phyloP scores from a whole-genome alignment of 208 protist genomes.

The Sergeia podlipaevii region DNA sequence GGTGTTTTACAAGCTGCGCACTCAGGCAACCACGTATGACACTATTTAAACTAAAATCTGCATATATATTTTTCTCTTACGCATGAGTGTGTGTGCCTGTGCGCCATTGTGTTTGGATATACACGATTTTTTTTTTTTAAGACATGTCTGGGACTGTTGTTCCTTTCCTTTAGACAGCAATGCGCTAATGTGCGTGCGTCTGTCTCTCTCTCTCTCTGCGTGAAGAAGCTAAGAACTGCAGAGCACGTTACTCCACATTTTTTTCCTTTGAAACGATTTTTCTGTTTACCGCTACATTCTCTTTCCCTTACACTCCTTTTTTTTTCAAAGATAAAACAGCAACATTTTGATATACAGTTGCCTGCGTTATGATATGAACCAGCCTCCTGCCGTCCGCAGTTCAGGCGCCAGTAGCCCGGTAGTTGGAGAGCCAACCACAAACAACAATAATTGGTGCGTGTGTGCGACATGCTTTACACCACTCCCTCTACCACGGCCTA shows the following conservation, averaged over 20 bases:
- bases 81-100: slow-evolving; percentile 4
- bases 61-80: background rate
- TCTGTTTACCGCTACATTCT: background rate
- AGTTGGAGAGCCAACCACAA: background rate
- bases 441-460: slow-evolving; percentile 30
- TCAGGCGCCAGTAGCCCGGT: no score
- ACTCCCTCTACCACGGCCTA: slow-evolving; percentile 49
- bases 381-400: no score
- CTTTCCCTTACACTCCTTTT: slow-evolving; percentile 11
- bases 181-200: no score
- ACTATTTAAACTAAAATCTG: slow-evolving; percentile 49
- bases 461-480: slow-evolving; percentile 74
- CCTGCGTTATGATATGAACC: no score
- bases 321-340: no score
- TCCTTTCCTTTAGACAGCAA: no score
- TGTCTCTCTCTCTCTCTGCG: no score
- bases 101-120: background rate
- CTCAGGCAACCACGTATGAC: slow-evolving; percentile 79
- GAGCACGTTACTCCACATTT: background rate
- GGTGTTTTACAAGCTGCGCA: slow-evolving; percentile 90
- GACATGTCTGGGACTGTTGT: no score
- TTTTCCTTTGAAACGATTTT: background rate
- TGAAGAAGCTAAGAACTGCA: no score
- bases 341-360: no score
- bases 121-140: background rate